Evolutionary conservation across 2,329 filamentous ascomycete species (phyloP).

Genomic region (Sclerotiophoma versabilis): DNA sequence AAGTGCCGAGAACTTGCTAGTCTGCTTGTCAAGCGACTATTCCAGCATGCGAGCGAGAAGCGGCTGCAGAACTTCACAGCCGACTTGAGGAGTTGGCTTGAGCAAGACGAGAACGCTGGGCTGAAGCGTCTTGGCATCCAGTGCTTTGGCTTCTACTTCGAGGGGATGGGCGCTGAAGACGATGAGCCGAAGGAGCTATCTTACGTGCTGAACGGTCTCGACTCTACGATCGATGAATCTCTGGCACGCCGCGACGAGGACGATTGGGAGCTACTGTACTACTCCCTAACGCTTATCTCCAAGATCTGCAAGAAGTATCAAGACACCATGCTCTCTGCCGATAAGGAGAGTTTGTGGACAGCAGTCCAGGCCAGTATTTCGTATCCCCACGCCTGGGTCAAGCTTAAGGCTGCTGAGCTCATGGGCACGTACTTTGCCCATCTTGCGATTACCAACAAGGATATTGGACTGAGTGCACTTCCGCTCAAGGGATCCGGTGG

Average conservation of each 20-base stretch:
- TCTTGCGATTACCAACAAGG: conserved; percentile 70
- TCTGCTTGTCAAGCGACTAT: conserved; percentile 79
- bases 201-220: conserved; percentile 61
- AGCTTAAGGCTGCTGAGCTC: conserved; percentile 76
- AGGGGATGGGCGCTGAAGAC: conserved; percentile 61
- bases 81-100: conserved; percentile 77
- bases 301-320: conserved; percentile 74
- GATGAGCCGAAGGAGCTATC: conserved; percentile 70
- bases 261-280: conserved; percentile 77
- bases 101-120: conserved; percentile 73
- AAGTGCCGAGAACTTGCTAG: conserved; percentile 85
- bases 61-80: conserved; percentile 73
- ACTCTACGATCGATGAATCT: conserved; percentile 60
- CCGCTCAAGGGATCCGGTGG: conserved; percentile 75
- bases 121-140: conserved; percentile 79
- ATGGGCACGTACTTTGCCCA: conserved; percentile 81
- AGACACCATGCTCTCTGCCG: conserved; percentile 65
- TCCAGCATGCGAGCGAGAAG: conserved; percentile 77
- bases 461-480: conserved; percentile 60
- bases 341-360: conserved; percentile 73
- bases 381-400: conserved; percentile 76
- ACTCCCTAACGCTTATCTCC: conserved; percentile 72
- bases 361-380: conserved; percentile 72
- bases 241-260: conserved; percentile 59
- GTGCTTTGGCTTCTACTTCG: conserved; percentile 83